Base-by-base conservation (phyloP, 1,139 yeast genomes). In the Blastobotrys indianensis region DNA sequence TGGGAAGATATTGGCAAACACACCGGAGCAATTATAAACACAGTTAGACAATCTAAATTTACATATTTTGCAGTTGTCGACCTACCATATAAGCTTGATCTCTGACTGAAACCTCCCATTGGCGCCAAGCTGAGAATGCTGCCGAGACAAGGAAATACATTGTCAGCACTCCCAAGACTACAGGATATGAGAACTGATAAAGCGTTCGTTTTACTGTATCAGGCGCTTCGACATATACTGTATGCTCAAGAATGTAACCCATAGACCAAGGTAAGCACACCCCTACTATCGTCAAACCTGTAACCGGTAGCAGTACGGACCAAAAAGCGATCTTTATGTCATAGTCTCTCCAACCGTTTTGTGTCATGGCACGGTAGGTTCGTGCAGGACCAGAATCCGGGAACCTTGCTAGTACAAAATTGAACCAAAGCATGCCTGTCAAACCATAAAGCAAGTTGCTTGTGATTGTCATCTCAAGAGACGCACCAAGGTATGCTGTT, bases 1-100 rank as follows among this genome's bases (percentile, higher is more conserved):
- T 20, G 7, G 7, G 25, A 20, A 20, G 25, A 20, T 20, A 20
- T 20, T 20, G 25, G 25, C 7, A 4, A 20, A 20, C 4, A 4
- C 4, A 20, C 6, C 25, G 7, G 25, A 20, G 7, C 7, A 20
- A 20, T 20, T 20, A 20, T 20, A 20, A 20, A 20, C 25, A 20
- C 25, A 20, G 7, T 20, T 20, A 7, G 31, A 39, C 10, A 17
- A 17, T 37, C 13, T 32, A 35, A n/a, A 20, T 12, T 38, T 55
- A 59, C 49, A 59, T 41, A 45, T 66, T 66, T 47, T 66, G 66
- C 36, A 66, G 53, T 39, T 58, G 62, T 41, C 61, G 60, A 15
- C 68, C 67, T 28, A 64, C 60, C 39, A 63, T 51, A 49, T 65
- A 66, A 7, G 60, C 59, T 31, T 62, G 62, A 45, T 66, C 70